Base-by-base conservation (phyloP, 257 asterid genomes). In the Ehretia macrophylla region DNA sequence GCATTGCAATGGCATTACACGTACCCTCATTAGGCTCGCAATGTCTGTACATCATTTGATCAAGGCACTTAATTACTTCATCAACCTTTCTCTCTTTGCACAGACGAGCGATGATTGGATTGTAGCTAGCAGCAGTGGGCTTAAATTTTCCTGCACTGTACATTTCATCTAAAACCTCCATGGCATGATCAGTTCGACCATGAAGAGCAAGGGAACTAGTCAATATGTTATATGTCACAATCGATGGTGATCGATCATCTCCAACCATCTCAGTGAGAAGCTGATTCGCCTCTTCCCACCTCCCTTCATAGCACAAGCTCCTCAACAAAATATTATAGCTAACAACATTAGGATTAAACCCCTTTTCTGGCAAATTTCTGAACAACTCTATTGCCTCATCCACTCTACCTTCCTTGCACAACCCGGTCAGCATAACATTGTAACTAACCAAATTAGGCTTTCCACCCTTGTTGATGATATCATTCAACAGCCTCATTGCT, bases 311-410 rank as follows among this genome's bases (percentile, higher is more conserved):
- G 70, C 96, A 91, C 80, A 91, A 77, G 66, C 82, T 78, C 78
- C 92, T 84, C 90, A 91, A 72, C 81, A 91, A 56, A 32, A 91
- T 88, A 60, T 88, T 91, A 72, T 78, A 88, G 82, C 95, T 91
- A 68, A 91, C 95, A 27, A 80, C 94, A 63, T 85, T 88, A 5
- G 98, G 98, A 44, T 61, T 64, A 59, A 84, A 85, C 56, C 98
- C 98, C 68, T 70, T 82, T 0, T 35, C 61, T 0, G 95, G 94
- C 73, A 86, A 68, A 67, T 83, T 79, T 68, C 93, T 79, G 14
- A 85, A 82, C 18, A 91, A 82, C 32, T 62, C 64, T 46, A 84
- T 72, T 11, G 98, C 98, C 59, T 91, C 98, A 55, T 85, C 95
- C 20, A 86, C 69, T 65, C 95, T 68, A 27, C 68, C 82, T 62